Evolutionary conservation across 345 rosid genomes (phyloP), one percentile per base, ranked within the genome.

Genomic region (Camelina laxa): DNA sequence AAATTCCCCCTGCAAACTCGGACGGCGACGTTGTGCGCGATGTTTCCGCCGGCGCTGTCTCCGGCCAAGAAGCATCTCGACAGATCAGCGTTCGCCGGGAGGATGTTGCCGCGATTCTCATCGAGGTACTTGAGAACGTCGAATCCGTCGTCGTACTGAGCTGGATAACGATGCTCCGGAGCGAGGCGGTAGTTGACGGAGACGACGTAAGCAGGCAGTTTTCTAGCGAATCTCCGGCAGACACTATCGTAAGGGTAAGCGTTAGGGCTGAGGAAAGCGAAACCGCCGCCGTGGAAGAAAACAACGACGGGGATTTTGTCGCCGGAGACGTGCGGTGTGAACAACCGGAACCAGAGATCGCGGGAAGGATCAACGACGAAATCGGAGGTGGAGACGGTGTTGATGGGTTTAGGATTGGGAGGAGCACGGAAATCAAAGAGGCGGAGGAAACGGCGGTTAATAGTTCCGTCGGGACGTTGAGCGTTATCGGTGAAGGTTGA

Each of bases 221-320:
- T 80, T 2, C 80, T 73, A 4, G 97, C 82, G 77, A 91, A 77
- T 10, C 92, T 66, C 15, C 96, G 89, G 79, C 97, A 89, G 4
- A 85, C 87, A 21, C 63, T 62, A 70, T 91, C 89, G 85, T 87
- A 93, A 2, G 75, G 24, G n/a, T 3, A 24, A 38, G 84, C 65
- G 13, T 84, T 83, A 1, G 98, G 78, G 76, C 83, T 80, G 20
- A 91, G 87, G 85, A 69, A 89, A 39, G 78, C 59, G 87, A 91
- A 93, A 1, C 97, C 97, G 2, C 97, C 98, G 41, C 98, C 97
- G 75, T 93, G 97, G 77, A 89, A 93, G 85, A 85, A 89, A 50
- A 93, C 45, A 39, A 91, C 33, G 42, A 93, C 87, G 15, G 98
- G 98, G 0, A 90, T 84, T 36, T 53, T 11, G 27, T 58, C 69